These are phyloP conservation scores for Coemansia sp. DNA, from an alignment of 192 early-diverging fungal species.

Conservation along the genomic window DNA sequence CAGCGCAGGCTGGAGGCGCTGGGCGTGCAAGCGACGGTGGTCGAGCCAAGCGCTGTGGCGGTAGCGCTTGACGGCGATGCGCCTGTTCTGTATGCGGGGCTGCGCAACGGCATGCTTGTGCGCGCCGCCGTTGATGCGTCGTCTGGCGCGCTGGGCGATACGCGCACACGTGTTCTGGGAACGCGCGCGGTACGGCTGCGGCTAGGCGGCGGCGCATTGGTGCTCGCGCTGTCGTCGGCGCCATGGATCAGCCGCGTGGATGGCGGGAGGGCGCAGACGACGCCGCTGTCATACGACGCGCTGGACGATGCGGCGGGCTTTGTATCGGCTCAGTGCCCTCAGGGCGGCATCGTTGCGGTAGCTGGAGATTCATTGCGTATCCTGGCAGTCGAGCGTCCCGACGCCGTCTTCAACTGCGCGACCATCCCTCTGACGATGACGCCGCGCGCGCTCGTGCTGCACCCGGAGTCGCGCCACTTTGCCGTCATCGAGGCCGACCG, in stretches of 20 bases:
- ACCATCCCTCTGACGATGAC: constrained; percentile 83
- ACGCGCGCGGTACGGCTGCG: constrained; percentile 73
- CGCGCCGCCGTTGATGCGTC: constrained; percentile 81
- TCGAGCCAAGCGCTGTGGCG: constrained; percentile 68
- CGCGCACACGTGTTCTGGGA: constrained; percentile 83
- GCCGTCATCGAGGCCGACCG: constrained; percentile 86
- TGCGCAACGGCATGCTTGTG: constrained; percentile 85
- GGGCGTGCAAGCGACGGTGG: constrained; percentile 71
- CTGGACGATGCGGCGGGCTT: constrained; percentile 85
- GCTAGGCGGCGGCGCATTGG: constrained; percentile 67
- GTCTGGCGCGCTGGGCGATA: constrained; percentile 79
- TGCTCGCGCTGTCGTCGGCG: constrained; percentile 78
- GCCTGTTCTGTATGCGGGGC: constrained; percentile 83
- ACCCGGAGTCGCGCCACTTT: constrained; percentile 77
- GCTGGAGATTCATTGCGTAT: constrained; percentile 84
- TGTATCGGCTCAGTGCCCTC: constrained; percentile 74
- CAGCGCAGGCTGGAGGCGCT: constrained; percentile 73
- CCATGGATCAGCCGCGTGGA: constrained; percentile 88
- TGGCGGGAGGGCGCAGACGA: constrained; percentile 68
- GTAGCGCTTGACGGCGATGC: constrained; percentile 58
- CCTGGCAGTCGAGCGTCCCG: constrained; percentile 80
- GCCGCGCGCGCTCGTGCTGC: constrained; percentile 76
- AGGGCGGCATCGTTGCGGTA: constrained; percentile 85
- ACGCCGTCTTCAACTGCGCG: constrained; percentile 79
- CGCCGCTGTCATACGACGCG: constrained; percentile 83